These are phyloP conservation scores for Fusarium poae DNA, from an alignment of 2,329 filamentous ascomycete species.

Conservation along the genomic window DNA sequence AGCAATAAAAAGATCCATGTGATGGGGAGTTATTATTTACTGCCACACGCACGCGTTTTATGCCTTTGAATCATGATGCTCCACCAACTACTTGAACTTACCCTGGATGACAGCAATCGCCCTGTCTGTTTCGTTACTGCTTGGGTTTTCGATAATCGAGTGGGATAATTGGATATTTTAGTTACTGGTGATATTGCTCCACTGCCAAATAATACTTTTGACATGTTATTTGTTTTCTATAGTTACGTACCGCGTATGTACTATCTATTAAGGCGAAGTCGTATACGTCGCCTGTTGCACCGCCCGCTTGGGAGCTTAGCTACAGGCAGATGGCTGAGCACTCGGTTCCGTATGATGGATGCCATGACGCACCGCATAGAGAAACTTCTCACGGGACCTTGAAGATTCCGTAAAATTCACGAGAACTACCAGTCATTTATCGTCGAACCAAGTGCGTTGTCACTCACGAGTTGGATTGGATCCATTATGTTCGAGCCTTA, in stretches of 20 bases:
- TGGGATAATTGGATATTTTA: background rate
- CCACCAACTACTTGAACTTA: constrained; percentile 1
- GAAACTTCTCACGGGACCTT: constrained; percentile 13
- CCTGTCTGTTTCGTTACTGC: background rate
- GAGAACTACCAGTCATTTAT: constrained; percentile 5
- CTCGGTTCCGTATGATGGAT: background rate
- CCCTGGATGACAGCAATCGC: constrained; percentile 2
- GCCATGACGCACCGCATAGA: constrained; percentile 19
- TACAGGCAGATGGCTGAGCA: constrained; percentile 29
- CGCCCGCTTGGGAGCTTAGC: constrained; percentile 21
- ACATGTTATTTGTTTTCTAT: background rate
- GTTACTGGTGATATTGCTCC: background rate
- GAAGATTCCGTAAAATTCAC: constrained; percentile 3
- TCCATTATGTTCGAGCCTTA: constrained; percentile 8
- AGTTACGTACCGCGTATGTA: background rate
- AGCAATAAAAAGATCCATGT: too few species aligned
- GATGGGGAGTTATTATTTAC: background rate
- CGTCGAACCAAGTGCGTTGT: background rate
- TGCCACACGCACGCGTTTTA: too few species aligned
- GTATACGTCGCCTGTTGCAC: constrained; percentile 26
- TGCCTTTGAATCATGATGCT: background rate
- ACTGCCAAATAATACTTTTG: background rate
- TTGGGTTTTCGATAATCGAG: background rate
- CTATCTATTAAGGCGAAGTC: constrained; percentile 7
- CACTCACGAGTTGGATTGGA: constrained; percentile 1